Conservation (phyloP, 176 grass and related monocot genomes). For the Avena sativa region DNA sequence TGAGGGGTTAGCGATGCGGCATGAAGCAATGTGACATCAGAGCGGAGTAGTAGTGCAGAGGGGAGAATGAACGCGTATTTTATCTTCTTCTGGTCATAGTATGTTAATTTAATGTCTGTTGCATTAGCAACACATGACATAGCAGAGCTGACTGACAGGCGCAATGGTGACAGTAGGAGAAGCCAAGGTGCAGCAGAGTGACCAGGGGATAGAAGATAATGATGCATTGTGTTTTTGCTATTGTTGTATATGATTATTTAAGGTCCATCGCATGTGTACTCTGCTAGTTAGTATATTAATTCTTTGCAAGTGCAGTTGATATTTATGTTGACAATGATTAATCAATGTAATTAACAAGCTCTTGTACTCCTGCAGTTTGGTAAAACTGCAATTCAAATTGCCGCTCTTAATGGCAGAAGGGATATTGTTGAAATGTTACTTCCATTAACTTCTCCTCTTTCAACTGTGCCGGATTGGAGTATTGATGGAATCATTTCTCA, state of each 20-base stretch:
- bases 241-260: not conserved
- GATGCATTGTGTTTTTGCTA: not conserved
- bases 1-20: not conserved
- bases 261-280: not conserved
- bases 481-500: conserved; percentile 33
- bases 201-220: not conserved
- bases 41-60: not conserved
- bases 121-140: not conserved
- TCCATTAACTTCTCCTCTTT: conserved; percentile 15
- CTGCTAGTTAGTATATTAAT: not conserved
- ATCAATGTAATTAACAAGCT: not conserved
- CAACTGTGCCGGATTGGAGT: conserved; percentile 29
- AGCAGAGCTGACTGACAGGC: not conserved
- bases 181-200: not conserved
- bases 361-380: not conserved
- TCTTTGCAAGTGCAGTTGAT: not conserved
- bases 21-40: not conserved
- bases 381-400: conserved; percentile 12
- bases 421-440: conserved; percentile 33
- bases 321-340: not conserved
- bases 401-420: not conserved
- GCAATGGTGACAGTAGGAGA: not conserved
- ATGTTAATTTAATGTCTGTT: not conserved
- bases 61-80: not conserved
- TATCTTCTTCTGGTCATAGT: not conserved